phyloP scores from a whole-genome alignment of 1,139 yeast genomes.

The Taphrina populina region DNA sequence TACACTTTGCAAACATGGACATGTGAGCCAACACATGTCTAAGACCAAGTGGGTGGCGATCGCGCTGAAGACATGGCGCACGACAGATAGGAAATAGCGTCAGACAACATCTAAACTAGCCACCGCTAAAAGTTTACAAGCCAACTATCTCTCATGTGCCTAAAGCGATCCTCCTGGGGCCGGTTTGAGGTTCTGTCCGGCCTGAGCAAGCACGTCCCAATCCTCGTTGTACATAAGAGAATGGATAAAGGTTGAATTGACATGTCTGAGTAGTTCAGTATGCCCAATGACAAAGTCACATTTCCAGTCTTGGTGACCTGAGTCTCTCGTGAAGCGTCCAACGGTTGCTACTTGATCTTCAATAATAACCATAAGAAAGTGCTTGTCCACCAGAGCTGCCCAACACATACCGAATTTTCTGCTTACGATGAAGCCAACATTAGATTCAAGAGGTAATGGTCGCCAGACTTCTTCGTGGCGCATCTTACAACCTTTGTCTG shows the following conservation, averaged over 20 bases:
- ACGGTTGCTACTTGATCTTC: background rate
- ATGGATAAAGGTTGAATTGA: background rate
- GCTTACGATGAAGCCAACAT: background rate
- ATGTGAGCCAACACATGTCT: no score
- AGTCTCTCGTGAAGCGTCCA: background rate
- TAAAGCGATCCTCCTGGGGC: no score
- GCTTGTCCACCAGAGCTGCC: conserved; percentile 5
- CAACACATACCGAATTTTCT: background rate
- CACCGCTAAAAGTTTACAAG: no score
- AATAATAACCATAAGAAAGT: background rate
- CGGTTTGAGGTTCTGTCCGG: no score
- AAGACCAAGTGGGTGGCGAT: no score
- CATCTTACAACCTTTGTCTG: background rate
- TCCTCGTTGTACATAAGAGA: background rate
- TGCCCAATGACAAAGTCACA: background rate
- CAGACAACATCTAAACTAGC: no score
- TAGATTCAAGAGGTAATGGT: background rate
- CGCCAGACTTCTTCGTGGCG: conserved; percentile 12
- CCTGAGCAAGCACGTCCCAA: conserved; percentile 6
- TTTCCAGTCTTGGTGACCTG: background rate
- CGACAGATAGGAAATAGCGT: no score
- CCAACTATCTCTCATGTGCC: no score
- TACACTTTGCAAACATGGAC: no score
- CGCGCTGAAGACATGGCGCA: no score
- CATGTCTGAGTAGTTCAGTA: background rate